Conservation (phyloP, 768 basidiomycete genomes). For the Boletus reticuloceps region DNA sequence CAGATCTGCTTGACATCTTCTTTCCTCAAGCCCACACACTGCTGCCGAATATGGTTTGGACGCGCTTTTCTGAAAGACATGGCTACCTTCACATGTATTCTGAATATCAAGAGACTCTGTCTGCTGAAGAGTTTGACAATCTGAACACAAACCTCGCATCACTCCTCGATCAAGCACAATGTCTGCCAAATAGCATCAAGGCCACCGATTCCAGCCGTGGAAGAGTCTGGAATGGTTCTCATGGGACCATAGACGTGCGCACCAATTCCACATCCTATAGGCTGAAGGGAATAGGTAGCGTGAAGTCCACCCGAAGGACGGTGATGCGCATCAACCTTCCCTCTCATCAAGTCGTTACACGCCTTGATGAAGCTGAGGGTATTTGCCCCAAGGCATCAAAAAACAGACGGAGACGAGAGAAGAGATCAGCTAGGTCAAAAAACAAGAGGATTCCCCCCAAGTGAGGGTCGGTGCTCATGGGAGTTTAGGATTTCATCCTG, state of each 20-base stretch:
- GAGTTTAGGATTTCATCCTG: too few species aligned
- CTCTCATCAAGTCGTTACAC: background rate
- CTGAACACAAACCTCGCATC: background rate
- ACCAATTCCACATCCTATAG: conserved; percentile 5
- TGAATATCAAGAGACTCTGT: background rate
- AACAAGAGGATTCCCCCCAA: background rate
- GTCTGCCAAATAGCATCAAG: conserved; percentile 1
- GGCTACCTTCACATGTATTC: conserved; percentile 4
- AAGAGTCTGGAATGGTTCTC: background rate
- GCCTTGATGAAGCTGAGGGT: conserved; percentile 5
- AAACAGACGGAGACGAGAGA: background rate
- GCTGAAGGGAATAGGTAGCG: background rate
- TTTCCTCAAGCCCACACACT: background rate
- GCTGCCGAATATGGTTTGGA: background rate
- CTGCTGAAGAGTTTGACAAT: background rate
- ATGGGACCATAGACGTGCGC: background rate
- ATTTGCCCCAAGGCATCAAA: background rate
- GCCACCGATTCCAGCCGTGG: background rate
- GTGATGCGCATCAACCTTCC: conserved; percentile 5
- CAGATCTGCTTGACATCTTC: background rate
- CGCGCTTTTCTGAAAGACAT: background rate
- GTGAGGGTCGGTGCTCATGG: background rate
- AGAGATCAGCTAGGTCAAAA: background rate
- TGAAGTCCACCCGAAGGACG: background rate
- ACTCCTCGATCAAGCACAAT: background rate